phyloP scores from a whole-genome alignment of 2,329 filamentous ascomycete genomes.

The Pseudofabraea citricarpa region DNA sequence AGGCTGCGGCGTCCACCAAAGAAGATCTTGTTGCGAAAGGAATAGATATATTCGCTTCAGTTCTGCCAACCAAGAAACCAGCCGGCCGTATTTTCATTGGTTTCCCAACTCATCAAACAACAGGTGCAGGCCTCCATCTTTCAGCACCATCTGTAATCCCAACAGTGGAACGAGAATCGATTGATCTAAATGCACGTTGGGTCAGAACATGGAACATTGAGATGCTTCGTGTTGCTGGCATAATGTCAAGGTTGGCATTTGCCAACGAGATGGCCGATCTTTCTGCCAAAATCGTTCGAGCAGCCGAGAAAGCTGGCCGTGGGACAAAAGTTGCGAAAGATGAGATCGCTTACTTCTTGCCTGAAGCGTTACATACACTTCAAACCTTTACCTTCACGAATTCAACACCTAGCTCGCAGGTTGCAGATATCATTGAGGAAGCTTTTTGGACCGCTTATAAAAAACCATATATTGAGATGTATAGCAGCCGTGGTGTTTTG shows the following conservation, averaged over 20 bases:
- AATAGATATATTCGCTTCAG: conserved; percentile 81
- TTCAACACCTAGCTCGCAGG: conserved; percentile 80
- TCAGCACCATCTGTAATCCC: conserved; percentile 95
- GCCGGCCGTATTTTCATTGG: conserved; percentile 92
- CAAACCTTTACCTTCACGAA: conserved; percentile 86
- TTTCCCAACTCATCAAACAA: conserved; percentile 96
- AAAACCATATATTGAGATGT: conserved; percentile 77
- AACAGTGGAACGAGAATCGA: conserved; percentile 93
- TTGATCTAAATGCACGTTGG: conserved; percentile 92
- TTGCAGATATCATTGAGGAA: conserved; percentile 86
- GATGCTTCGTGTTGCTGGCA: conserved; percentile 84
- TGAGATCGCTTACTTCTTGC: conserved; percentile 63
- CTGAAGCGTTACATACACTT: conserved; percentile 76
- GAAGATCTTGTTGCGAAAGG: conserved; percentile 47
- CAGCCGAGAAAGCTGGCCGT: conserved; percentile 33
- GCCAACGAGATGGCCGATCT: conserved; percentile 80
- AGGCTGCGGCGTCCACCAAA: conserved; percentile 54
- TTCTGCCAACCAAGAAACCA: conserved; percentile 78
- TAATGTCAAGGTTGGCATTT: conserved; percentile 85
- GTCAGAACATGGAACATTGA: conserved; percentile 95
- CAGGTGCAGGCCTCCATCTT: conserved; percentile 87
- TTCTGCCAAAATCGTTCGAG: conserved; percentile 51
- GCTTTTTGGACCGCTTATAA: conserved; percentile 93
- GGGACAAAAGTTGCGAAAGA: conserved; percentile 53
- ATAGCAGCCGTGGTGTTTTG: conserved; percentile 83